Percentiles rank a stretch among this genome's conserved stretches.
These are phyloP conservation scores for Globisporangium uncinulatum DNA, from an alignment of 352 stramenopile genomes.

Conservation along the genomic window DNA sequence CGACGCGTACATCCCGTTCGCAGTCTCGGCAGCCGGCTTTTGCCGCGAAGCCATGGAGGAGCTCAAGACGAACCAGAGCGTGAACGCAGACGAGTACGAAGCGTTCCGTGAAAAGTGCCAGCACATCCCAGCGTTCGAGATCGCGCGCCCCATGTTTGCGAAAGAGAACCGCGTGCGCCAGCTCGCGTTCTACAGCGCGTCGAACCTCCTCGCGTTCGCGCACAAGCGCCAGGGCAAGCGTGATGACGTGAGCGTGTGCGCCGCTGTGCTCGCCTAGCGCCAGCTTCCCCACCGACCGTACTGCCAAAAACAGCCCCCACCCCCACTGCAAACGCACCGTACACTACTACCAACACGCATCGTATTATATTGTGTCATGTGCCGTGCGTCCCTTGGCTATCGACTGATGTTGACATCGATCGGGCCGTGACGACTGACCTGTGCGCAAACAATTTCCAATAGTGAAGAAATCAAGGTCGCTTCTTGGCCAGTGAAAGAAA, in stretches of 20 bases:
- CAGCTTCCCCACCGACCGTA: background rate
- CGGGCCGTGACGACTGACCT: too few species aligned
- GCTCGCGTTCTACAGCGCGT: conserved; percentile 85
- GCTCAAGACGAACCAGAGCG: conserved; percentile 59
- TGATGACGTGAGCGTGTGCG: conserved; percentile 84
- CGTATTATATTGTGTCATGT: background rate
- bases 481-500: background rate
- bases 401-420: too few species aligned
- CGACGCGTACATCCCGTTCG: conserved; percentile 80
- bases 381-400: too few species aligned
- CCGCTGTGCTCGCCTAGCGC: conserved; percentile 67
- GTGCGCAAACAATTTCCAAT: too few species aligned
- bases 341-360: background rate
- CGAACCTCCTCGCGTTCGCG: conserved; percentile 83
- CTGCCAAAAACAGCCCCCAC: background rate
- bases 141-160: conserved; percentile 53
- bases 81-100: conserved; percentile 61
- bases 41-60: conserved; percentile 73
- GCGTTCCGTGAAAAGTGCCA: conserved; percentile 68
- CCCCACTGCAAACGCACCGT: background rate
- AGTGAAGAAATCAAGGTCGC: too few species aligned
- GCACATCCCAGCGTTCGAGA: conserved; percentile 57
- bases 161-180: conserved; percentile 85
- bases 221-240: conserved; percentile 87
- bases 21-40: conserved; percentile 76